Conservation (phyloP, 768 basidiomycete genomes). For the Trametes villosa region DNA sequence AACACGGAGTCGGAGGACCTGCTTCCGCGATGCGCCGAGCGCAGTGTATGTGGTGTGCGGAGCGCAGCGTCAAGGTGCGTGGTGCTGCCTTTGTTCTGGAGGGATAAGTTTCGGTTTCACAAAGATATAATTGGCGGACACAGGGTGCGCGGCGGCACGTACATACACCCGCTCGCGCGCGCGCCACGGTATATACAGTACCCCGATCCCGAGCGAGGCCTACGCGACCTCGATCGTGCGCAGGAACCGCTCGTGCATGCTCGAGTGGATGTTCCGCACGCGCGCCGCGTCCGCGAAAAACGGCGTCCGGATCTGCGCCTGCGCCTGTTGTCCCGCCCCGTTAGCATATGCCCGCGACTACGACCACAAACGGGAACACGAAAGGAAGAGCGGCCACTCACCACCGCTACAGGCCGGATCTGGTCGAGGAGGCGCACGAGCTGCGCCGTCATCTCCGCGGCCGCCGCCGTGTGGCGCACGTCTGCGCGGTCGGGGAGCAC, state of each 20-base stretch:
- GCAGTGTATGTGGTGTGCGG: too few relatives aligned
- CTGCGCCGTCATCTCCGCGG: constrained; percentile 73
- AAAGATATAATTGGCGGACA: too few relatives aligned
- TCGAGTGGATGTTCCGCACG: constrained; percentile 65
- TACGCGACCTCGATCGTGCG: constrained; percentile 48
- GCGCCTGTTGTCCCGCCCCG: constrained; percentile 28
- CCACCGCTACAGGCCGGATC: constrained; percentile 62
- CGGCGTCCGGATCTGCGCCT: constrained; percentile 49
- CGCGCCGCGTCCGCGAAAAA: constrained; percentile 62
- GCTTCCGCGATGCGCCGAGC: too few relatives aligned
- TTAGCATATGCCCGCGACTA: neutral
- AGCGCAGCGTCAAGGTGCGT: too few relatives aligned
- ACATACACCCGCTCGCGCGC: too few relatives aligned
- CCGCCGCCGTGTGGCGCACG: constrained; percentile 67
- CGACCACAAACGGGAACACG: neutral
- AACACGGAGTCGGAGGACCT: too few relatives aligned
- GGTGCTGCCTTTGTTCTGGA: too few relatives aligned
- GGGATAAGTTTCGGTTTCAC: too few relatives aligned
- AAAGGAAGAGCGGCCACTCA: constrained; percentile 40
- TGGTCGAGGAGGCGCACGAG: constrained; percentile 63
- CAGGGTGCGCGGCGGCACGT: too few relatives aligned
- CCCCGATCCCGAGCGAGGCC: too few relatives aligned
- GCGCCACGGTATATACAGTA: constrained; percentile 14
- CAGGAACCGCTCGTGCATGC: constrained; percentile 67
- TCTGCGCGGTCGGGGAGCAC: constrained; percentile 61